Conservation (phyloP, 2,329 filamentous ascomycete genomes). For the Colletotrichum higginsianum region DNA sequence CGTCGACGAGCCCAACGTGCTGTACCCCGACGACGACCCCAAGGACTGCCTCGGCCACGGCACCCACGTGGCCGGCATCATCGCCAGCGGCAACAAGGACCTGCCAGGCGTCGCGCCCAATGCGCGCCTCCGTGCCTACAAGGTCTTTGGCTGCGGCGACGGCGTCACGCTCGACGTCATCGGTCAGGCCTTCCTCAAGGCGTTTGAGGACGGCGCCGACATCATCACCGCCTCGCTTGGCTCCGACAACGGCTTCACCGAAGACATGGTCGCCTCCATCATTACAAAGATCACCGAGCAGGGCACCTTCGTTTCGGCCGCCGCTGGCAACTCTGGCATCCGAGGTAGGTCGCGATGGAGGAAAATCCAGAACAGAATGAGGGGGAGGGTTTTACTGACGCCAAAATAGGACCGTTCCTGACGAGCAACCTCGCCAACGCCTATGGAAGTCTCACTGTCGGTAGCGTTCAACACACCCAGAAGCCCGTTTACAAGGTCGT, state of each 20-base stretch:
- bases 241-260: conserved; percentile 46
- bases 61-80: conserved; percentile 17
- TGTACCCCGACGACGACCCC: conserved; percentile 58
- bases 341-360: conserved; percentile 5
- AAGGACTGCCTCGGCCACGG: conserved; percentile 51
- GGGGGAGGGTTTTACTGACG: too few relatives aligned
- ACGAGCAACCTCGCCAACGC: conserved; percentile 24
- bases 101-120: conserved; percentile 58
- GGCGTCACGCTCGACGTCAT: conserved; percentile 39
- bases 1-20: conserved; percentile 49
- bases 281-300: conserved; percentile 6
- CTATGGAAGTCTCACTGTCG: conserved; percentile 19
- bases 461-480: conserved; percentile 16
- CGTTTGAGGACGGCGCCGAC: conserved; percentile 48
- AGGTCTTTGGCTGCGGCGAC: conserved; percentile 52
- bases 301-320: conserved; percentile 22
- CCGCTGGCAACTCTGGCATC: conserved; percentile 26
- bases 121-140: conserved; percentile 57
- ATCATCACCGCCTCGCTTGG: conserved; percentile 51
- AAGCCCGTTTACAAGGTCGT: conserved; percentile 2
- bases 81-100: conserved; percentile 48
- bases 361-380: too few relatives aligned
- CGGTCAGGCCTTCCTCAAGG: conserved; percentile 39
- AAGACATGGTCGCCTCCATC: conserved; percentile 23
- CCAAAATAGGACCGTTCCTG: conserved; percentile 16